phyloP scores from a whole-genome alignment of 495 filamentous ascomycete species.

The Aspergillus sclerotioniger region DNA sequence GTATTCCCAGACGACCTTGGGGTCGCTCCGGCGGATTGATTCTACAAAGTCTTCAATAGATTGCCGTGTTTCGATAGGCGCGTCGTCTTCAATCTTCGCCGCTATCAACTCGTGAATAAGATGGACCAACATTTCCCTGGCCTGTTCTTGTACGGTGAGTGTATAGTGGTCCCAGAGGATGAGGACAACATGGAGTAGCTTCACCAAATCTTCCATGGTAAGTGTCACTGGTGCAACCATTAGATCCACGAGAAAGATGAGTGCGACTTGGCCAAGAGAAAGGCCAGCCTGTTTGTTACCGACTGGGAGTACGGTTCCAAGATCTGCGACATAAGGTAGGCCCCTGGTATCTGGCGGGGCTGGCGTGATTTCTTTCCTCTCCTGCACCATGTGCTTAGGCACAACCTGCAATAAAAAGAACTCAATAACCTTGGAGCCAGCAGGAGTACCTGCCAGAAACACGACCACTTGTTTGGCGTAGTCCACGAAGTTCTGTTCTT shows the following conservation, averaged over 20 bases:
- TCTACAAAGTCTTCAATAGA: conserved; percentile 88
- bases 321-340: conserved; percentile 86
- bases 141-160: conserved; percentile 92
- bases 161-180: conserved; percentile 97
- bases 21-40: conserved; percentile 79
- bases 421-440: conserved; percentile 88
- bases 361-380: conserved; percentile 69
- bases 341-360: conserved; percentile 70
- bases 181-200: conserved; percentile 85
- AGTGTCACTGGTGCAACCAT: conserved; percentile 90
- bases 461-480: conserved; percentile 98
- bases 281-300: conserved; percentile 89
- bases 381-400: conserved; percentile 87
- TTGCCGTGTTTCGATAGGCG: conserved; percentile 60
- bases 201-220: conserved; percentile 69
- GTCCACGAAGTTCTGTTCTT: conserved; percentile 96
- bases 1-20: conserved; percentile 86
- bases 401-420: conserved; percentile 86
- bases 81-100: conserved; percentile 78
- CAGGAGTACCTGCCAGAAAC: conserved; percentile 87
- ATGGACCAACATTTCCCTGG: conserved; percentile 96
- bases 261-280: conserved; percentile 85
- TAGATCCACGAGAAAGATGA: conserved; percentile 92
- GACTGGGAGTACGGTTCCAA: conserved; percentile 74
- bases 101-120: conserved; percentile 96